Percentiles rank a stretch among this genome's conserved stretches.
Conservation (phyloP, 805 yeast genomes). For the Suhomyces sp. region DNA sequence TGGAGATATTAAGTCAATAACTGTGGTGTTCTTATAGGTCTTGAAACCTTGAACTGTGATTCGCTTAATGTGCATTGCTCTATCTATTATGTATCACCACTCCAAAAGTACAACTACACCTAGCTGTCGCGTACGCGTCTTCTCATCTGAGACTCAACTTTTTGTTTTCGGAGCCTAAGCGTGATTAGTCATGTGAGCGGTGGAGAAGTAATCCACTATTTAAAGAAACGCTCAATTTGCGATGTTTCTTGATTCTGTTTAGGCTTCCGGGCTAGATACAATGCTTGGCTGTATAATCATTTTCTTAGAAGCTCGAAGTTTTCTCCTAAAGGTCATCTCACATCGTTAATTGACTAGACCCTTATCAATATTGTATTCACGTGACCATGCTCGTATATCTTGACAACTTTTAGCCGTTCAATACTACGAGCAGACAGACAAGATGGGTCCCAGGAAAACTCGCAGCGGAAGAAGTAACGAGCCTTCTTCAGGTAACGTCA, state of each 20-base stretch:
- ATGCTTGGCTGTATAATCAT: not conserved
- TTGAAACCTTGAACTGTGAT: constrained; percentile 89
- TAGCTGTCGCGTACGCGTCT: not conserved
- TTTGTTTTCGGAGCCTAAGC: not conserved
- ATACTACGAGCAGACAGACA: not conserved
- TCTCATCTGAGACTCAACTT: not conserved
- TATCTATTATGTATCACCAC: not conserved
- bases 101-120: not conserved
- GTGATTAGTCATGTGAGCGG: not conserved
- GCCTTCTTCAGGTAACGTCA: not conserved
- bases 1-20: constrained; percentile 73
- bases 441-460: not conserved
- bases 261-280: too few species aligned
- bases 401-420: not conserved
- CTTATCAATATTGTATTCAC: not conserved
- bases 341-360: not conserved
- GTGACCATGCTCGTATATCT: not conserved
- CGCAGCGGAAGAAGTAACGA: not conserved
- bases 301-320: too few species aligned
- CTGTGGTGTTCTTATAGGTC: constrained; percentile 82
- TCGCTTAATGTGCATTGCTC: constrained; percentile 39
- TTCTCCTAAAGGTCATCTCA: not conserved
- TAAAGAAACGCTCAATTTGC: too few species aligned
- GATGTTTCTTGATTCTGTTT: too few species aligned
- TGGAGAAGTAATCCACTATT: not conserved